Evolutionary conservation across 495 filamentous ascomycete species (phyloP), one percentile per base, ranked within the genome.

Genomic region (Penicillium paradoxum): DNA sequence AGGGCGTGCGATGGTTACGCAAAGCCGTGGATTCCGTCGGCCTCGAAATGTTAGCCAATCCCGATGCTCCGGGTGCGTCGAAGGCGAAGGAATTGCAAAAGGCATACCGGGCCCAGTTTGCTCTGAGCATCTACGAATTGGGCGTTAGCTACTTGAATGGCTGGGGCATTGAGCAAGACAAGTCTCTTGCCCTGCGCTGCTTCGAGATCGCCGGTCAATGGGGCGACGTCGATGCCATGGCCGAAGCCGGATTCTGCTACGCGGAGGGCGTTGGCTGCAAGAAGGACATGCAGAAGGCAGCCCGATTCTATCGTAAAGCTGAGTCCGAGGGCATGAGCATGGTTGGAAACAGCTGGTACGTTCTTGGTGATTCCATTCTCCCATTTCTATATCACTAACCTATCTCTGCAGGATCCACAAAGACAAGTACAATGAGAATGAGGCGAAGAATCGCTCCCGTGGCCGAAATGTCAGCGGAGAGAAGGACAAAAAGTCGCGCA

Each of bases 141-240:
- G 93, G 93, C 6, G 87, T 96, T n/a, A 93, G 88, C 69, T 89
- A 97, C 66, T 86, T 97, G 81, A 96, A 98, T 57, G 93, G 93
- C 2, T 98, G 93, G 93, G 93, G 93, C 4, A 93, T 91, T 40
- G 84, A 91, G 57, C 89, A 93, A 67, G 91, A 98, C 63, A 96
- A 95, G 64, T 74, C 79, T 4, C 76, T 96, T 48, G 93, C 91
- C 2, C 69, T 98, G 55, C 80, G 90, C 39, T 97, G 95, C 58
- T 98, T 96, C 65, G 93, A 98, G 67, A 95, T 96, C 55, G 95
- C 93, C 34, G 91, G 87, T 43, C 85, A 87, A 59, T 97, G 93
- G 93, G 93, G 93, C n/a, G 93, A 98, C 73, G 83, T 86, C 7
- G 93, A 98, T 69, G 93, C 93, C 6, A 82, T 98, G 51, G 83